Evolutionary conservation across 2,329 filamentous ascomycete species (phyloP), one percentile per base, ranked within the genome.

Genomic region (Fusarium annulatum): DNA sequence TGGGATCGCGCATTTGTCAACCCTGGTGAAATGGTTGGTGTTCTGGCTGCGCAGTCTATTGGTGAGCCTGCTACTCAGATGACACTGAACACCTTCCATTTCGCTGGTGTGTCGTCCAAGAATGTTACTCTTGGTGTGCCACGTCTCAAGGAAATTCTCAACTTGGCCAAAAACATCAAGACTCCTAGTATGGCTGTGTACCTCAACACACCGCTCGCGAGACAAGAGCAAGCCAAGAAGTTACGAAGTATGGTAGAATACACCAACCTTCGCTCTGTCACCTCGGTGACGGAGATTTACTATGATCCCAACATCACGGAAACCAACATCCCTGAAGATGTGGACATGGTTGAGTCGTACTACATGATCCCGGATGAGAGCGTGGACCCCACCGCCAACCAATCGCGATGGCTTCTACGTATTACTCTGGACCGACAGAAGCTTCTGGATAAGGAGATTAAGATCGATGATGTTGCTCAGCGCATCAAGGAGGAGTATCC

Each of bases 1-100:
- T 99, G 97, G 89, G 90, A 93, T 41, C 92, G 93, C 78, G 90
- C 96, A 52, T 91, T 93, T 77, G 95, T 97, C 69, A 94, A 91
- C 77, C 96, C 96, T 53, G 96, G 97, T 80, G 97, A 99, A 82
- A 99, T 99, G 96, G 96, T 99, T 64, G 96, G 96, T 85, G 96
- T 99, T 28, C 86, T 99, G 79, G 96, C 96, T 72, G 96, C 97
- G 11, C 96, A 99, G 85, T 99, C 96, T 38, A 99, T 99, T 81
- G 96, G 96, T 86, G 96, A 99, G 84, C 96, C 96, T 45, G 97
- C 96, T 28, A 99, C 96, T 2, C 96, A 99, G 87, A 99, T 99
- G 96, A 99, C 96, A 3, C 86, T 99, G 69, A 99, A 99, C 86
- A 99, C 96, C 30, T 99, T 99, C 93, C 96, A 99, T 88, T 99